These are phyloP conservation scores for Pichia sp. DNA, from an alignment of 1,139 yeast genomes.

Conservation along the genomic window DNA sequence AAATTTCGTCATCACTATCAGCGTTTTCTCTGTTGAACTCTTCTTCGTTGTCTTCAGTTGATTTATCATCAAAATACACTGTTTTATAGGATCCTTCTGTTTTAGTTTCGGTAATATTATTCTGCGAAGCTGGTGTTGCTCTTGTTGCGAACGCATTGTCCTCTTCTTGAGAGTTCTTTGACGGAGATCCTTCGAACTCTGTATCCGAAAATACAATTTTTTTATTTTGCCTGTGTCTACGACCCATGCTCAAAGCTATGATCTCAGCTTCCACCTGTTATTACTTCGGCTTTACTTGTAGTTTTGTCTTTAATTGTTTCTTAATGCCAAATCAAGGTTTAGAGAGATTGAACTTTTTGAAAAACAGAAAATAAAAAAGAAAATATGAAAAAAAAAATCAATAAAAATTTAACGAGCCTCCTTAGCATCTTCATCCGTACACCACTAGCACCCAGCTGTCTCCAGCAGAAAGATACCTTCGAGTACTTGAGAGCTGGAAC, in stretches of 20 bases:
- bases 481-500: conserved; percentile 4
- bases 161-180: background rate
- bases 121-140: too few species aligned
- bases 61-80: conserved; percentile 16
- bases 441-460: background rate
- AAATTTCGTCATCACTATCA: conserved; percentile 21
- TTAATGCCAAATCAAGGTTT: too few species aligned
- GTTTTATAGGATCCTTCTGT: conserved; percentile 4
- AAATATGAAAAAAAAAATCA: background rate
- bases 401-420: conserved; percentile 1
- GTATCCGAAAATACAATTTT: conserved; percentile 23
- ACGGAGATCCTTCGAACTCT: conserved; percentile 9
- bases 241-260: conserved; percentile 7
- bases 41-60: conserved; percentile 31
- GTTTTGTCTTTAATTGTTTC: too few species aligned
- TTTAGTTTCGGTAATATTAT: background rate
- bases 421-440: background rate
- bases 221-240: conserved; percentile 23
- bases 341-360: too few species aligned
- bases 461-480: background rate
- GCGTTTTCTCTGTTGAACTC: conserved; percentile 26
- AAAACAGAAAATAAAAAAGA: background rate
- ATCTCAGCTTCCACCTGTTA: too few species aligned
- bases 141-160: background rate
- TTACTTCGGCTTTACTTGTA: too few species aligned